Conservation (phyloP, 352 stramenopile species). For the Peronospora farinosa region DNA sequence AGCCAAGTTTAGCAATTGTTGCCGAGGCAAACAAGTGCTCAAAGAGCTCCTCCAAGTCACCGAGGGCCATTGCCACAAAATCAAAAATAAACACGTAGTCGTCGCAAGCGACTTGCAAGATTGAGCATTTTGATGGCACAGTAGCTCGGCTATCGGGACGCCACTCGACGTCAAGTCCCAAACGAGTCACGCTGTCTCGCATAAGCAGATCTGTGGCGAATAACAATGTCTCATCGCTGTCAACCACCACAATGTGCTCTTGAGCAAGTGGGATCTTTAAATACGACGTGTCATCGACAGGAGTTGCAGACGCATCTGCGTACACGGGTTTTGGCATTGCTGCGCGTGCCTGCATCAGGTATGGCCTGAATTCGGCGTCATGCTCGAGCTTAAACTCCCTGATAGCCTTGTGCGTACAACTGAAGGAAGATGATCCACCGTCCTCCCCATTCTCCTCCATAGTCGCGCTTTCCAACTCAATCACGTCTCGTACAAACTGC, state of each 20-base stretch:
- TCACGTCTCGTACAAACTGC: conserved; percentile 62
- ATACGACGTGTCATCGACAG: conserved; percentile 29
- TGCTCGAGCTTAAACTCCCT: conserved; percentile 60
- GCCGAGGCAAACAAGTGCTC: conserved; percentile 48
- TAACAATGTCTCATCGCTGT: conserved; percentile 47
- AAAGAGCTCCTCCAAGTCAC: conserved; percentile 65
- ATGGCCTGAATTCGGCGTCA: conserved; percentile 62
- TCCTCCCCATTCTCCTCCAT: conserved; percentile 27
- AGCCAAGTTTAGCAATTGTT: conserved; percentile 53
- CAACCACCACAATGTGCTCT: conserved; percentile 47
- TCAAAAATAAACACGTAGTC: conserved; percentile 68
- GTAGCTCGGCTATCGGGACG: conserved; percentile 40
- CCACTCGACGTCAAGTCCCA: conserved; percentile 72
- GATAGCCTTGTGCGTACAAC: conserved; percentile 39
- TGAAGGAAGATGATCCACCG: conserved; percentile 24
- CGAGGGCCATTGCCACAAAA: conserved; percentile 41
- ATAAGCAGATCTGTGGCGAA: conserved; percentile 47
- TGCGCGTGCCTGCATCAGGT: conserved; percentile 34
- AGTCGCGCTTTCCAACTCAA: conserved; percentile 44
- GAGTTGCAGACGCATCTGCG: conserved; percentile 24
- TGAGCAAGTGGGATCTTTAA: conserved; percentile 43
- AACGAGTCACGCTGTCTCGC: conserved; percentile 26
- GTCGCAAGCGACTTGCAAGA: conserved; percentile 64
- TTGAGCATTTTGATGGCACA: conserved; percentile 53
- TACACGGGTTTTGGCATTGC: conserved; percentile 26